Evolutionary conservation across 306 rosid genomes (phyloP), one percentile per base, ranked within the genome.

Genomic region (Cicer yamashitae): DNA sequence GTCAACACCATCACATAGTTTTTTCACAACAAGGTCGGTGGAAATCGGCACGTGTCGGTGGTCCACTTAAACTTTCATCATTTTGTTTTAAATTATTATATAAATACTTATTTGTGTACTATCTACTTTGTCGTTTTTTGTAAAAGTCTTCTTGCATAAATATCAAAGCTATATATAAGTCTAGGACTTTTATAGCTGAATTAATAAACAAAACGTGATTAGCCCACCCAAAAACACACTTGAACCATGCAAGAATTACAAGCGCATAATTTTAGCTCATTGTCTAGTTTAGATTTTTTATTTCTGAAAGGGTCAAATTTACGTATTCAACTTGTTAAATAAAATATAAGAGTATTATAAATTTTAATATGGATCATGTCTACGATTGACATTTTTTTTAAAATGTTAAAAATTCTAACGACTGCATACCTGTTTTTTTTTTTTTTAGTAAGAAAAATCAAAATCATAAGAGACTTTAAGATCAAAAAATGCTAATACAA

Each of bases 41-140:
- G 25, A 15, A 82, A 84, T 83, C 85, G 96, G 86, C 96, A 92
- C 89, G 88, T 86, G 91, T 82, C 93, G 87, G 90, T 78, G 87
- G 79, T 84, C 89, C 89, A 79, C 81, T 48, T 64, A 20, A 22
- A 4, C 30, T 40, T 66, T 48, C 80, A 67, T 82, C 82, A 81
- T 83, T 80, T 41, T 73, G 15, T 70, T 62, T 47, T 34, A 3
- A 60, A 44, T 25, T 74, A 67, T 38, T 57, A 25, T 44, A 4
- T 43, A 68, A 68, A 7, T 25, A 25, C 34, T 25, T 58, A 67
- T 54, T 65, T 53, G 3, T 65, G 9, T 4, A 8, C 22, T 43
- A 3, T 77, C 34, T 46, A 4, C 37, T 5, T 57, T 65, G 5
- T 53, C 15, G 17, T 44, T 45, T 65, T 38, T 38, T 54, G 45